Base-by-base conservation (phyloP, 2,329 filamentous ascomycete genomes). In the Fusarium pseudonygamai region DNA sequence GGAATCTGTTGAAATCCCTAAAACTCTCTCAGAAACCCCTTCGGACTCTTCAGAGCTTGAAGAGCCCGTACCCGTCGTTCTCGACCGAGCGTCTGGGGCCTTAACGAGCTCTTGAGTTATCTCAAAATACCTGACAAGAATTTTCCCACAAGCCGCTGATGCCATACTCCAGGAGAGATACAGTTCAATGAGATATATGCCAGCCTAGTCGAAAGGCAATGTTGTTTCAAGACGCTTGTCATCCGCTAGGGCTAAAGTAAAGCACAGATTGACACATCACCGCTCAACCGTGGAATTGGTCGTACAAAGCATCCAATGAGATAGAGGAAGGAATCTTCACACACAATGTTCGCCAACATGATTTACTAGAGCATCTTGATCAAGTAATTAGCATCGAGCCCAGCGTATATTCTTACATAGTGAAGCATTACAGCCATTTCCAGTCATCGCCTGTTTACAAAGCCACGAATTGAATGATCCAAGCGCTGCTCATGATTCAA, bases 91-190 rank as follows among this genome's bases (percentile, higher is more conserved):
- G 12, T 36, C 11, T 3, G 56, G 16, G n/a, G 52, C 18, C 45
- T 64, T 34, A 20, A 65, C 46, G 34, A 80, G 71, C 32, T 58
- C 60, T 10, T 67, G 61, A 36, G 76, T 67, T 26, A 74, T 77
- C 34, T 78, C 61, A 9, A 73, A 65, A 60, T 79, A 82, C 53
- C 71, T 76, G 47, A 62, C 58, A 16, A 81, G 66, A 47, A 81
- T 52, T 26, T 64, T 63, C 20, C 64, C 57, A 53, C 73, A 73
- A 39, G 68, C 36, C 46, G 37, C 50, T 14, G 67, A 66, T 16
- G 62, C 63, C 78, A 80, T 80, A 42, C 59, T 60, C 60, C 26
- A 57, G 46, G 30, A 22, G 12, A 46, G 28, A 20, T 13, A n/a
- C 16, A 30, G 30, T n/a, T 20, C 22, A 13, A 42, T 16, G 16